Evolutionary conservation across 257 asterid species (phyloP).

Genomic region (Henckelia pumila): DNA sequence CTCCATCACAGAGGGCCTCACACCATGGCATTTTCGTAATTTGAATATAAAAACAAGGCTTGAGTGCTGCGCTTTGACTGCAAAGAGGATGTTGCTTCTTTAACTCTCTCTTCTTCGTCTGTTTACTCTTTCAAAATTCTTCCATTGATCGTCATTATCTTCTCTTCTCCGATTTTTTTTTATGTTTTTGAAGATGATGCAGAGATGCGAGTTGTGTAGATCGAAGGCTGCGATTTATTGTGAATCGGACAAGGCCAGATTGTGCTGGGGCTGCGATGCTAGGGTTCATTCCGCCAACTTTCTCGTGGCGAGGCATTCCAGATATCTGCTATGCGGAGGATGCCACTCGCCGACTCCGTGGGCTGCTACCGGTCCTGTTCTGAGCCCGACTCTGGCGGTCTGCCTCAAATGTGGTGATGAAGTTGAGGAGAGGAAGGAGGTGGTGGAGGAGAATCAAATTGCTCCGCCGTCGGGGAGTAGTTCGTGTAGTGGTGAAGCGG

Average conservation of each 20-base stretch:
- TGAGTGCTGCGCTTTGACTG: not conserved
- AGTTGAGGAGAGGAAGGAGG: constrained; percentile 23
- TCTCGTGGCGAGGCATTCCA: constrained; percentile 70
- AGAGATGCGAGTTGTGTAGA: constrained; percentile 61
- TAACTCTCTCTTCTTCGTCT: not conserved
- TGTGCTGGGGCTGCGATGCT: constrained; percentile 85
- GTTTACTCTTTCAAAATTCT: not conserved
- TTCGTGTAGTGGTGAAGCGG: constrained; percentile 32
- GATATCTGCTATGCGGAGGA: constrained; percentile 61
- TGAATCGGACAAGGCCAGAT: constrained; percentile 66
- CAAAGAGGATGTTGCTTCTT: not conserved
- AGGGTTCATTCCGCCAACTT: constrained; percentile 79
- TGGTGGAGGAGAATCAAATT: constrained; percentile 50
- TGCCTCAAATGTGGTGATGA: constrained; percentile 46
- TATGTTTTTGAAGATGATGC: constrained; percentile 28
- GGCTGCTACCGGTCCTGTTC: constrained; percentile 59
- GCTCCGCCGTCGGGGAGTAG: constrained; percentile 46
- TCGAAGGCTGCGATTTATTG: constrained; percentile 58
- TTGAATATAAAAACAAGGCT: not conserved
- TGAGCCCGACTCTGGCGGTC: constrained; percentile 48
- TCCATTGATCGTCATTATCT: not conserved
- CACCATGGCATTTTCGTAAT: not conserved
- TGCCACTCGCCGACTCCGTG: constrained; percentile 69
- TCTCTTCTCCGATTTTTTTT: not conserved
- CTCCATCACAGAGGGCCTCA: not conserved